Base-by-base conservation (phyloP, 2,329 filamentous ascomycete species). In the Nigrospora oryzae region DNA sequence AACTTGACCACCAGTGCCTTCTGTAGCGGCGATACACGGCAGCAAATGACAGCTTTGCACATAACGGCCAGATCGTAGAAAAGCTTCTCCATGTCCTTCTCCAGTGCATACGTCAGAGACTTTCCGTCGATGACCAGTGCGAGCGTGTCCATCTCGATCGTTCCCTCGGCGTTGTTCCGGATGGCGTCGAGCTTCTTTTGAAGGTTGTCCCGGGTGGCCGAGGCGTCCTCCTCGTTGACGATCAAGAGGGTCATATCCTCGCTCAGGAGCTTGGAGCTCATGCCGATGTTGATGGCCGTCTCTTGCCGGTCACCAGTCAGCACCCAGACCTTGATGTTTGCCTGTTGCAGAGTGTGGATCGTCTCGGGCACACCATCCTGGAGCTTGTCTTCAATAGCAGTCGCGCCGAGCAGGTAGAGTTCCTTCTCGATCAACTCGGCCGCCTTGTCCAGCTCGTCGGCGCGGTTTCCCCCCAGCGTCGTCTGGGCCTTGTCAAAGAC, bases 41-140 rank as follows among this genome's bases (percentile, higher is more conserved):
- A 90, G 70, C 94, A 98, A 55, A 98, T 91, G 51, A 98, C 91
- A n/a, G 94, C 93, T 66, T 97, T 97, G 74, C 93, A 98, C 76
- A 91, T 84, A 46, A 97, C 75, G 41, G 94, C 93, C 40, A 98
- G 75, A 58, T 97, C 91, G 43, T 96, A 74, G 65, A 98, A 96
- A 40, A 89, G 66, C 66, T 91, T 95, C 64, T 98, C 93, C 64
- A 97, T 71, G 44, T 96, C 91, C 60, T 86, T 89, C 60, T 98
- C 94, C 30, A 98, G 74, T 0, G 93, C 93, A 63, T 76, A 98
- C 0, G 90, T 96, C 54, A 98, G 73, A 7, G 89, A 96, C 60
- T 95, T 95, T 48, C 93, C 94, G 61, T 98, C 93, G 51, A 98
- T 98, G 50, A 98, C 77, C 19, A 98, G 75, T 11, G 94, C 94